These are phyloP conservation scores for Mycena albidolilacea DNA, from an alignment of 768 basidiomycete species.

Conservation along the genomic window DNA sequence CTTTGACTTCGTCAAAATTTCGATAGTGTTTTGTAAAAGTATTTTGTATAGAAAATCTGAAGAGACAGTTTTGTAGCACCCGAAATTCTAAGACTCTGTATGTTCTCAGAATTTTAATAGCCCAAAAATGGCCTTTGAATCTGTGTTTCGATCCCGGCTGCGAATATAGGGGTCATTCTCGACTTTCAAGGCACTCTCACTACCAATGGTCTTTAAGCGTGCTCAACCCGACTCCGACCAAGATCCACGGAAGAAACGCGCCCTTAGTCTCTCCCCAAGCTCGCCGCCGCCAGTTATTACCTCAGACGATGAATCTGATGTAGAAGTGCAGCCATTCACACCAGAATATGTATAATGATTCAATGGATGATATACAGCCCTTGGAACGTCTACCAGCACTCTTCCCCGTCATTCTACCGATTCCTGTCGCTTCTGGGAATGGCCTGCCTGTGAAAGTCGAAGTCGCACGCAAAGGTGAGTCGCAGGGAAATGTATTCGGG, in stretches of 20 bases:
- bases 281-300: constrained; percentile 4
- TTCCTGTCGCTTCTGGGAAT: background rate
- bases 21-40: no score
- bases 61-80: no score
- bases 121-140: background rate
- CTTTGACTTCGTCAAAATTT: no score
- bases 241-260: background rate
- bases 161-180: constrained; percentile 1
- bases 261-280: constrained; percentile 10
- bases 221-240: background rate
- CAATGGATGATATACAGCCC: background rate
- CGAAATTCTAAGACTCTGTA: no score
- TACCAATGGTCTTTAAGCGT: constrained; percentile 1
- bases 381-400: constrained; percentile 4
- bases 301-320: background rate
- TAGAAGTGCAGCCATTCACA: no score
- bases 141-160: background rate
- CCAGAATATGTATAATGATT: background rate
- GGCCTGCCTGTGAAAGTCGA: no score
- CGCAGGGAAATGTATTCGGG: no score
- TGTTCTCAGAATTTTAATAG: constrained; percentile 6
- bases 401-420: background rate
- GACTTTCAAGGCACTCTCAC: background rate
- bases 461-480: no score
- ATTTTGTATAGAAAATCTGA: no score